These are phyloP conservation scores for Malus sieversii DNA, from an alignment of 306 rosid species.

Conservation along the genomic window DNA sequence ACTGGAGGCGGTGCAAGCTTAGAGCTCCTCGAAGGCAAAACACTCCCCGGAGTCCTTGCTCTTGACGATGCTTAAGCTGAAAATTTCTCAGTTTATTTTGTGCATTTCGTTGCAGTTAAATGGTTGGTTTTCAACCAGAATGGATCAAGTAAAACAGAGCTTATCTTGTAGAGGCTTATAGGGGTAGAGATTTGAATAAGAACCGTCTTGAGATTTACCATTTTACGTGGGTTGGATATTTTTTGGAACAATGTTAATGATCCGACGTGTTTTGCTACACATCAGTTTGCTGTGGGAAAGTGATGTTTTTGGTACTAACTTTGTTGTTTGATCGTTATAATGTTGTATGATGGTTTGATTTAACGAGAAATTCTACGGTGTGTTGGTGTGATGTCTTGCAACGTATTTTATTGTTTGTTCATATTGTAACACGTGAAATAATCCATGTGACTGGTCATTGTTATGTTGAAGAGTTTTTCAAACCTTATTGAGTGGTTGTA, in stretches of 20 bases:
- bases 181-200: constrained; percentile 12
- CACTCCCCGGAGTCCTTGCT: constrained; percentile 92
- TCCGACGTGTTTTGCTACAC: background rate
- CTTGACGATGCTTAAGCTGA: constrained; percentile 64
- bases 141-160: constrained; percentile 19
- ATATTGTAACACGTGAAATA: too few species aligned
- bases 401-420: too few species aligned
- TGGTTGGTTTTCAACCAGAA: constrained; percentile 41
- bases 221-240: background rate
- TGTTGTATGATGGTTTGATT: background rate
- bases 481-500: background rate
- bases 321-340: background rate
- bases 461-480: too few species aligned
- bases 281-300: background rate
- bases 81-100: background rate
- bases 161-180: constrained; percentile 30
- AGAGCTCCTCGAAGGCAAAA: constrained; percentile 96
- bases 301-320: background rate
- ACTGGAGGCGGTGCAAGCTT: constrained; percentile 99
- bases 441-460: too few species aligned
- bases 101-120: constrained; percentile 17
- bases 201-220: background rate
- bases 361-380: too few species aligned
- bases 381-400: background rate
- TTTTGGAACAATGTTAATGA: background rate